phyloP scores from a whole-genome alignment of 2,329 filamentous ascomycete species.

The Thyridium curvatum region DNA sequence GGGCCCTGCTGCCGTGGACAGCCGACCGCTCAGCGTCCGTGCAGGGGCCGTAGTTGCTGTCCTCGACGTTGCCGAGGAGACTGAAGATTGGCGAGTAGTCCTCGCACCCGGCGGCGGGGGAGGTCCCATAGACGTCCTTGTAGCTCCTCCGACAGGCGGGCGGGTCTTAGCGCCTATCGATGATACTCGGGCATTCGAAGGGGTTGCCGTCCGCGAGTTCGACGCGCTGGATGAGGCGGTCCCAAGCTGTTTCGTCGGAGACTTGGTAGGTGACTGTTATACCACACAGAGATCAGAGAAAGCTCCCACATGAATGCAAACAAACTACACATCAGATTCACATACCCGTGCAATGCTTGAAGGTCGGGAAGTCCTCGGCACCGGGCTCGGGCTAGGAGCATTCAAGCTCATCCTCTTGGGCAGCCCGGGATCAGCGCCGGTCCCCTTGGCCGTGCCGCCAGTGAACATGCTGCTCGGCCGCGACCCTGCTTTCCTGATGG shows the following conservation, averaged over 20 bases:
- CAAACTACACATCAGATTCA: too few relatives aligned
- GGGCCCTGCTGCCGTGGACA: slow-evolving; percentile 27
- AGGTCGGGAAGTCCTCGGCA: slow-evolving; percentile 47
- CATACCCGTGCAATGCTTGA: slow-evolving; percentile 52
- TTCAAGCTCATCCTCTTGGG: slow-evolving; percentile 64
- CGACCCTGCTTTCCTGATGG: slow-evolving; percentile 23
- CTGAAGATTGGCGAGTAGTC: slow-evolving; percentile 36
- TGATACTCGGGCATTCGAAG: slow-evolving; percentile 46
- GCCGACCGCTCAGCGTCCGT: slow-evolving; percentile 33
- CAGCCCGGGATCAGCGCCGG: slow-evolving; percentile 45
- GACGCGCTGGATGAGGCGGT: slow-evolving; percentile 47
- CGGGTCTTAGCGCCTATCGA: slow-evolving; percentile 44
- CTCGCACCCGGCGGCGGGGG: slow-evolving; percentile 43
- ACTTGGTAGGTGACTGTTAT: slow-evolving; percentile 66
- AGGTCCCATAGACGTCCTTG: slow-evolving; percentile 62
- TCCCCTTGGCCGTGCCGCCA: slow-evolving; percentile 23
- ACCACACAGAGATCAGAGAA: not conserved
- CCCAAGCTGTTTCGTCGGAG: slow-evolving; percentile 67
- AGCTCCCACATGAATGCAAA: too few relatives aligned
- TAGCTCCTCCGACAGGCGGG: slow-evolving; percentile 41
- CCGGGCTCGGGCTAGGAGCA: slow-evolving; percentile 67
- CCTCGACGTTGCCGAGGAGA: slow-evolving; percentile 30
- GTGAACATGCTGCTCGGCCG: slow-evolving; percentile 45
- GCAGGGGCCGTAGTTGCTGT: slow-evolving; percentile 19
- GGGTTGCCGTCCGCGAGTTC: slow-evolving; percentile 59